phyloP scores from a whole-genome alignment of 1,139 yeast species.

The Candida frijolesensis region DNA sequence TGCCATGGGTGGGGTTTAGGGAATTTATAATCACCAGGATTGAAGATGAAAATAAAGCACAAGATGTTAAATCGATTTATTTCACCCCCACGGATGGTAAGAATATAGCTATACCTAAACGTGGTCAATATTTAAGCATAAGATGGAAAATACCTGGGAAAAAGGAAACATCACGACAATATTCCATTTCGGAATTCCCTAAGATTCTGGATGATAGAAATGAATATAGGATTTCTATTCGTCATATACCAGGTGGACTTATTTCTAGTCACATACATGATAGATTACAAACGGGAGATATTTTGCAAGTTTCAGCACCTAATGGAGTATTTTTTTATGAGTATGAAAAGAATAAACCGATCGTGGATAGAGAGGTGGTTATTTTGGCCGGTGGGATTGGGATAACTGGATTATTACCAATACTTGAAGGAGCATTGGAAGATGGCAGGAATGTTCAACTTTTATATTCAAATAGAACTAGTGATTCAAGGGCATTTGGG shows the following conservation, averaged over 20 bases:
- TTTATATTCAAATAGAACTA: constrained; percentile 31
- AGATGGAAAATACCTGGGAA: constrained; percentile 42
- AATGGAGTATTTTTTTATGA: constrained; percentile 53
- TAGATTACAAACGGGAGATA: constrained; percentile 49
- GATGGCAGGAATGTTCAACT: constrained; percentile 30
- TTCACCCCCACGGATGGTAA: constrained; percentile 50
- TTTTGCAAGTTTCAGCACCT: constrained; percentile 47
- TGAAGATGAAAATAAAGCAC: constrained; percentile 50
- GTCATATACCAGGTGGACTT: constrained; percentile 44
- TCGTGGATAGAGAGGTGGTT: constrained; percentile 33
- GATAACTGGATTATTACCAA: constrained; percentile 62
- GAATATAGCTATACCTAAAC: constrained; percentile 34
- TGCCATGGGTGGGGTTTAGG: constrained; percentile 60
- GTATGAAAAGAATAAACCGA: constrained; percentile 3
- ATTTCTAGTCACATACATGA: constrained; percentile 56
- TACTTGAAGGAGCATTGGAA: constrained; percentile 43
- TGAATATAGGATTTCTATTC: constrained; percentile 56
- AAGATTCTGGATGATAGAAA: constrained; percentile 18
- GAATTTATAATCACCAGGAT: constrained; percentile 48
- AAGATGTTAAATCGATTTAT: constrained; percentile 54
- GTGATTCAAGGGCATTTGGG: constrained; percentile 29
- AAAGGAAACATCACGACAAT: constrained; percentile 50
- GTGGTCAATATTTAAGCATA: constrained; percentile 67
- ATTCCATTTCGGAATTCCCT: constrained; percentile 47
- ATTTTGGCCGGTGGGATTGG: constrained; percentile 69